phyloP scores from a whole-genome alignment of 192 early-diverging fungal genomes.

The Backusella tarrabulga region DNA sequence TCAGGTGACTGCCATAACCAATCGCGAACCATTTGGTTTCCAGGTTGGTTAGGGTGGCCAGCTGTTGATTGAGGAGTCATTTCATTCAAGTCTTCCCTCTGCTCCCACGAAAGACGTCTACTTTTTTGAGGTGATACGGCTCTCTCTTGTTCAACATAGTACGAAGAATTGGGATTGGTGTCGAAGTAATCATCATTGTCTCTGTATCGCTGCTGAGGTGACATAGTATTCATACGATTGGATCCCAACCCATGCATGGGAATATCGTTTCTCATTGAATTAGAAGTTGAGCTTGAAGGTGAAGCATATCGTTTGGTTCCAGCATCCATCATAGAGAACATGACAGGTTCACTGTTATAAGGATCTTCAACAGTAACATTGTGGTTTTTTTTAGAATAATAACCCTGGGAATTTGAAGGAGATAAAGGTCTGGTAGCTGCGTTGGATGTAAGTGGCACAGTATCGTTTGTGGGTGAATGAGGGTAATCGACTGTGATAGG shows the following conservation, averaged over 20 bases:
- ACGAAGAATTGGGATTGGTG: slow-evolving; percentile 4
- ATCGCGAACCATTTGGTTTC: slow-evolving; percentile 6
- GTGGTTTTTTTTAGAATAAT: background rate
- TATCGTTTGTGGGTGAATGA: slow-evolving; percentile 12
- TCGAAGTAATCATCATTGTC: slow-evolving; percentile 3
- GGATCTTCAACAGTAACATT: slow-evolving; percentile 12
- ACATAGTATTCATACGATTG: slow-evolving; percentile 4
- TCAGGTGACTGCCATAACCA: slow-evolving; percentile 22
- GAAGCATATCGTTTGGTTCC: background rate
- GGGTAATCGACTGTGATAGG: slow-evolving; percentile 18
- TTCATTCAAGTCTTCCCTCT: background rate
- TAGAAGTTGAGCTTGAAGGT: background rate
- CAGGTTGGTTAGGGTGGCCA: background rate
- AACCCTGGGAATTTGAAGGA: background rate
- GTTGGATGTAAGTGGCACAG: slow-evolving; percentile 5
- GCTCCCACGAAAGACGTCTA: slow-evolving; percentile 15
- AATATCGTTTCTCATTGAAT: background rate
- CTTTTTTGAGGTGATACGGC: background rate
- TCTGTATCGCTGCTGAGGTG: background rate
- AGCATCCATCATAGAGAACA: slow-evolving; percentile 16
- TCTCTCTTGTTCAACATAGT: slow-evolving; percentile 2
- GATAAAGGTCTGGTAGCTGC: slow-evolving; percentile 14
- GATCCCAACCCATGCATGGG: background rate
- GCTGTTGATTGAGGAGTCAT: background rate
- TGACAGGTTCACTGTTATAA: slow-evolving; percentile 11